Evolutionary conservation across 768 basidiomycete genomes (phyloP), one percentile per base, ranked within the genome.

Genomic region (Dacryopinax primogenitus): DNA sequence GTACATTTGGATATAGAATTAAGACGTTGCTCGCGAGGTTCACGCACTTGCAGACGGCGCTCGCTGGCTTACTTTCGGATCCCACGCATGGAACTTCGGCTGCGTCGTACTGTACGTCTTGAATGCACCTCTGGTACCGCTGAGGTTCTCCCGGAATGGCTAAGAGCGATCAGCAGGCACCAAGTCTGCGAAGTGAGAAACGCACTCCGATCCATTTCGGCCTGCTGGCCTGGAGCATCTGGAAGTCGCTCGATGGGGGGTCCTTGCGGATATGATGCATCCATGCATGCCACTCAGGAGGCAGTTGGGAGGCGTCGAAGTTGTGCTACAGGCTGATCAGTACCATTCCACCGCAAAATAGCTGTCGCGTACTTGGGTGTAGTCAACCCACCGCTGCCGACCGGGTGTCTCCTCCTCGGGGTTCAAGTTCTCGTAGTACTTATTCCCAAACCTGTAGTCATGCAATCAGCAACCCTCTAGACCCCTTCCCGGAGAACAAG

Each of bases 201-300:
- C 90, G 69, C 76, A 95, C 94, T 12, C 84, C 83, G 74, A 90
- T 81, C 94, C 94, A 98, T 0, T 85, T 76, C 1, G 88, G 92
- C 33, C 84, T 82, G 37, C 81, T 70, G 66, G 79, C 82, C 71
- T 87, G 82, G 75, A 95, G 78, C 28, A 91, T 76, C 0, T 79
- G 73, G 51, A 28, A 58, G 71, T 98, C 95, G 66, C 86, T 79
- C 0, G 81, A 77, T 0, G 95, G 95, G 3, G 92, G 82, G 28
- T 86, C 83, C 69, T 85, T 83, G 62, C 95, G 88, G 71, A 95
- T 96, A 72, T 96, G 92, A 11, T 82, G 81, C 36, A 97, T 77
- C 94, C 94, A 98, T 3, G 93, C 85, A 77, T 96, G 95, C 95
- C 95, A 97, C 76, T 95, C 93, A 0, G 94, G 83, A 16, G 92